phyloP scores from a whole-genome alignment of 1,139 yeast genomes.

The Waltiozyma sp. region DNA sequence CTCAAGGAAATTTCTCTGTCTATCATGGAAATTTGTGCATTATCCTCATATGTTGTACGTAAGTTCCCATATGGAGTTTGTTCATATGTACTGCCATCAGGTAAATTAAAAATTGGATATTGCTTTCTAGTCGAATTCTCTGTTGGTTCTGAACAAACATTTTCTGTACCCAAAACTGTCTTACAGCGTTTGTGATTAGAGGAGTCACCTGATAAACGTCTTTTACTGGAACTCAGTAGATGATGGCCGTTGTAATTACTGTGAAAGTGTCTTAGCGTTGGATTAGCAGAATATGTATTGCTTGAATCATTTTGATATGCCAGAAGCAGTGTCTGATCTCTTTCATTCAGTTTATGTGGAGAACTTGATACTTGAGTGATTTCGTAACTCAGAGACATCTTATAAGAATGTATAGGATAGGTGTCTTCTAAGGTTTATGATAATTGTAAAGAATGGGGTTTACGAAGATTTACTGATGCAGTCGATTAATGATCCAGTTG shows the following conservation, averaged over 20 bases:
- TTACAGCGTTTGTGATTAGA: not conserved
- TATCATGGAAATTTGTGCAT: slow-evolving; percentile 9
- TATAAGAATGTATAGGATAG: not conserved
- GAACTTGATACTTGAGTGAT: not conserved
- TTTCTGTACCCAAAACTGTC: not conserved
- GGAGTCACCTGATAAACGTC: not conserved
- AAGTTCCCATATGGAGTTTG: slow-evolving; percentile 53
- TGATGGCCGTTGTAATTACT: not conserved
- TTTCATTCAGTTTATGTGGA: not conserved
- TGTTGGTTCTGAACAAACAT: not conserved
- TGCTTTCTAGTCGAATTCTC: not conserved
- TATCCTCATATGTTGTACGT: slow-evolving; percentile 8
- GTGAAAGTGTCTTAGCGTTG: not conserved
- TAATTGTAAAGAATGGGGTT: too few relatives aligned
- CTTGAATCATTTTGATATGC: not conserved
- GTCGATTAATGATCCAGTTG: too few relatives aligned
- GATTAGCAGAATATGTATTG: too few relatives aligned
- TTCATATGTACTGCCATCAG: slow-evolving; percentile 54
- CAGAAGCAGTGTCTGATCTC: not conserved
- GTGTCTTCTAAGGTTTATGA: too few relatives aligned
- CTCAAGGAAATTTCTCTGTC: slow-evolving; percentile 8
- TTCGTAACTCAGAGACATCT: not conserved
- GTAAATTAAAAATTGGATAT: slow-evolving; percentile 55
- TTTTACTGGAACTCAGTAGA: not conserved
- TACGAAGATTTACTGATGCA: too few relatives aligned